These are phyloP conservation scores for Neckera pumila DNA, from an alignment of 225 moss, liverwort and hornwort species.

Conservation along the genomic window DNA sequence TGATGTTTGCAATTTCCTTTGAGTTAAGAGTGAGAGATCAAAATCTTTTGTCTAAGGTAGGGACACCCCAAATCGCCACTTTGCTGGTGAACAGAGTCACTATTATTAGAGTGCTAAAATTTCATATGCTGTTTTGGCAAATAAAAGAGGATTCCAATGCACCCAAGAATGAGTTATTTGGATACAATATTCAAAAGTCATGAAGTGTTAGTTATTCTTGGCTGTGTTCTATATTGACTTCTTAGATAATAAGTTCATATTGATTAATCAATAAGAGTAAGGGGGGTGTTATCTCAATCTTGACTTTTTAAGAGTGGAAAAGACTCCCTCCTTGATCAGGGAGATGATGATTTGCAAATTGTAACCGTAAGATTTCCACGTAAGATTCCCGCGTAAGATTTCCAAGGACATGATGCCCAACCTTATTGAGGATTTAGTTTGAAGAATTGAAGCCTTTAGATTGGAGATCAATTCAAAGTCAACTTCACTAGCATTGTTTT, in stretches of 20 bases:
- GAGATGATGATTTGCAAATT: background rate
- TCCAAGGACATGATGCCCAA: background rate
- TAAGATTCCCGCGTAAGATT: no score
- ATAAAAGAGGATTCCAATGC: background rate
- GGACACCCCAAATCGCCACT: background rate
- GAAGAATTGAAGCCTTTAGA: background rate
- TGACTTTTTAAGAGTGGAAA: no score
- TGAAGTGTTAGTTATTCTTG: background rate
- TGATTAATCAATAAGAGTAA: no score
- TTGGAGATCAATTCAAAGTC: background rate
- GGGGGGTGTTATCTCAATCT: no score
- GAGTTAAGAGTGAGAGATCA: background rate
- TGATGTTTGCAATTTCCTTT: background rate
- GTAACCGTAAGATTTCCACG: accelerated
- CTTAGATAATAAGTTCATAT: background rate
- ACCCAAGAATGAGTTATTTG: background rate
- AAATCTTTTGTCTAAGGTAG: background rate
- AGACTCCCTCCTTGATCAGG: background rate
- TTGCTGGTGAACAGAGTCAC: background rate
- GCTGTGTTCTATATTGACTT: background rate
- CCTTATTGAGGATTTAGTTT: background rate
- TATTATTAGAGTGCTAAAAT: background rate
- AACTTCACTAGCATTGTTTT: background rate
- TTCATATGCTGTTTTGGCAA: background rate
- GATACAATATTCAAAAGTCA: no score